Evolutionary conservation across 129 eudicot genomes (phyloP), one percentile per base, ranked within the genome.

Genomic region (Apium graveolens): DNA sequence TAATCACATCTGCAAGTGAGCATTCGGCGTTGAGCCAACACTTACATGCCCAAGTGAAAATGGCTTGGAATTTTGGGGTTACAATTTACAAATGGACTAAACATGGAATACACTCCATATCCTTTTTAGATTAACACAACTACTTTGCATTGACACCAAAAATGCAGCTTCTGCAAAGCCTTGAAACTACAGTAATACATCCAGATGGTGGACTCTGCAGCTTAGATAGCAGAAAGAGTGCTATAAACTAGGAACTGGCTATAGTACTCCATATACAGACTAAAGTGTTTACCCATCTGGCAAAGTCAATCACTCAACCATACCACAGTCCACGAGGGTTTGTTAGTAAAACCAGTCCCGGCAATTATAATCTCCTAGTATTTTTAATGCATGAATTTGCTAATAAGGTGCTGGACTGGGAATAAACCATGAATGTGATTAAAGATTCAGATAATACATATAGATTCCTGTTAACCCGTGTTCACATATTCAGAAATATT

Each of bases 81-180:
- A 91, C 38, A 97, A 93, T 76, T 93, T 95, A 91, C 38, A 97
- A 93, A 78, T 93, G 97, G 97, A 83, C 85, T 35, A 89, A 93
- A n/a, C n/a, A 93, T 16, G 97, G 98, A 35, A 93, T 93, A 3
- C 91, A 97, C 80, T 78, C 91, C 0, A 89, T 87, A 73, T 89
- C 95, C 7, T 78, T 84, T 31, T 89, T 93, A 10, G 84, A 86
- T 24, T 85, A 91, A 71, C 97, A 85, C 14, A 78, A 46, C 14
- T 91, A 93, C n/a, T n/a, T n/a, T 51, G 74, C 87, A 10, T 65
- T 91, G 0, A 86, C 95, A 21, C 97, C 91, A 55, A 77, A 87
- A 63, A 27, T 85, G 2, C 53, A 89, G 62, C 86, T 93, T 62
- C 97, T 93, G 42, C 85, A 89, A 80, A 85, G 77, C 76, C 95